phyloP scores from a whole-genome alignment of 352 stramenopile genomes.

The Pythium apleroticum region DNA sequence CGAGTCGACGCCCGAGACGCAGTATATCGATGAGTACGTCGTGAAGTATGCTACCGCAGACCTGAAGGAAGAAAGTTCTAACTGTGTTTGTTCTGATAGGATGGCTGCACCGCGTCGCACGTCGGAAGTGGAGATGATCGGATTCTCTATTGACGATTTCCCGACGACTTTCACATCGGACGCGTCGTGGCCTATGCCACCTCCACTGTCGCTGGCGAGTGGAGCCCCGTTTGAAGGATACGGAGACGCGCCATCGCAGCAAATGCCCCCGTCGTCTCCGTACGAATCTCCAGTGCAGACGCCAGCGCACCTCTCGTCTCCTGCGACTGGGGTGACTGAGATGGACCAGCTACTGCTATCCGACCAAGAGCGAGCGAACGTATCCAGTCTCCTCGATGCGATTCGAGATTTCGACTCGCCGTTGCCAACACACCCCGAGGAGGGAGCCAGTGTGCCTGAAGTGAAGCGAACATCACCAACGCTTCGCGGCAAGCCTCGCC shows the following conservation, averaged over 20 bases:
- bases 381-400: constrained; percentile 61
- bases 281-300: not conserved
- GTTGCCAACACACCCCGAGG: constrained; percentile 6
- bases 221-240: constrained; percentile 25
- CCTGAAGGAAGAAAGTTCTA: not conserved
- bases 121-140: constrained; percentile 60
- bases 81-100: not conserved
- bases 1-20: constrained; percentile 38
- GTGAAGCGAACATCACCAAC: constrained; percentile 12
- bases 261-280: not conserved
- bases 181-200: constrained; percentile 39
- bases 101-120: constrained; percentile 24
- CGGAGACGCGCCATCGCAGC: not conserved
- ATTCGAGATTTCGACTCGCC: constrained; percentile 72
- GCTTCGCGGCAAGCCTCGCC: constrained; percentile 12
- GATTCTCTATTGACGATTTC: constrained; percentile 68
- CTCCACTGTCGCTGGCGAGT: constrained; percentile 23
- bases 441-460: not conserved
- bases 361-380: constrained; percentile 61
- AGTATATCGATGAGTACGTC: constrained; percentile 54
- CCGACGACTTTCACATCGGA: constrained; percentile 48
- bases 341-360: constrained; percentile 47
- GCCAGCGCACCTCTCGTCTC: not conserved
- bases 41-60: not conserved
- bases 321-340: constrained; percentile 1